Conservation (phyloP, 768 basidiomycete genomes). For the Boletus subcaerulescens region DNA sequence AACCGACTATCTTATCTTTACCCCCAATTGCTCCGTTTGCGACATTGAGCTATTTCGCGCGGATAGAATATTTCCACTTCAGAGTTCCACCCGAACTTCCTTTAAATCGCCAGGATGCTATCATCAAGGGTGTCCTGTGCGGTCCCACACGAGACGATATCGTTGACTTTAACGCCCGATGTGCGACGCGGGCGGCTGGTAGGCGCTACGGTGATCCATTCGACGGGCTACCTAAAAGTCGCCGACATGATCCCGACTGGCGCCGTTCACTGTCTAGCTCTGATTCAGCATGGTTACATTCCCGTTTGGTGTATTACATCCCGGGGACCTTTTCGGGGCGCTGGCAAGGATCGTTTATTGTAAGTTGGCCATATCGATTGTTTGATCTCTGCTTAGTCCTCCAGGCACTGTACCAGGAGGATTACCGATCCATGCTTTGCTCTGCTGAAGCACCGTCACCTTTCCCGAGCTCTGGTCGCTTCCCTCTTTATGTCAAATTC, state of each 20-base stretch:
- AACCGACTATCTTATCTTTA: constrained; percentile 29
- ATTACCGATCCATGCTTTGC: constrained; percentile 38
- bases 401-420: constrained; percentile 40
- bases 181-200: constrained; percentile 38
- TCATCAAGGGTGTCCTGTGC: constrained; percentile 19
- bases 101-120: constrained; percentile 35
- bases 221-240: constrained; percentile 25
- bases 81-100: constrained; percentile 41
- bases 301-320: constrained; percentile 32
- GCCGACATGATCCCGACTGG: constrained; percentile 32
- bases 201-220: constrained; percentile 18
- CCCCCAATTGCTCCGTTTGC: constrained; percentile 48
- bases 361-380: constrained; percentile 23
- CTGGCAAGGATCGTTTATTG: constrained; percentile 51
- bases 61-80: constrained; percentile 35
- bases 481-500: constrained; percentile 47
- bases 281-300: not conserved
- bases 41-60: constrained; percentile 46
- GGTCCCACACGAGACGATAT: constrained; percentile 51
- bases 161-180: constrained; percentile 40
- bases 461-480: constrained; percentile 38
- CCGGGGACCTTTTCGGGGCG: constrained; percentile 44
- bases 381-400: constrained; percentile 1
- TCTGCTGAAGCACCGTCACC: constrained; percentile 33
- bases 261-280: constrained; percentile 19